Evolutionary conservation across 1,139 yeast species (phyloP).

Genomic region (Torulaspora globosa): DNA sequence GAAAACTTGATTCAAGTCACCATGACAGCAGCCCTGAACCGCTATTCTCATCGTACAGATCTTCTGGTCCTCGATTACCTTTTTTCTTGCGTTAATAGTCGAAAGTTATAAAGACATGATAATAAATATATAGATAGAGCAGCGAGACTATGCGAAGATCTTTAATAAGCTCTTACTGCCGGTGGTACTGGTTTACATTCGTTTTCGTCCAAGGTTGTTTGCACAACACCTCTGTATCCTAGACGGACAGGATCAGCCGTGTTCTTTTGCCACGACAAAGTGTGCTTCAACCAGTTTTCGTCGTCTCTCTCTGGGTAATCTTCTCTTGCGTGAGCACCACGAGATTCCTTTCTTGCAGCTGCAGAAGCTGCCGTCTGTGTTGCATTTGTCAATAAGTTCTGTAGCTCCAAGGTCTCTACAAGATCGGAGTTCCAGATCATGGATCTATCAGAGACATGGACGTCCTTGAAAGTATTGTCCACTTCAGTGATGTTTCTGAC

Average conservation of each 20-base stretch:
- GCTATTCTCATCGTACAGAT: slow-evolving; percentile 45
- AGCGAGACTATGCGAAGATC: background rate
- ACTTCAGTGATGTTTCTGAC: slow-evolving; percentile 72
- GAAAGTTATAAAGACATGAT: slow-evolving; percentile 12
- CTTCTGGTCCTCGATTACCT: background rate
- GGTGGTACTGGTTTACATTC: slow-evolving; percentile 98
- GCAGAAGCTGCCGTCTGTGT: slow-evolving; percentile 94
- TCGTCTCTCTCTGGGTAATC: slow-evolving; percentile 96
- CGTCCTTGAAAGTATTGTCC: slow-evolving; percentile 66
- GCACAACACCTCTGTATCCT: slow-evolving; percentile 83
- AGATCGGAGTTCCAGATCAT: slow-evolving; percentile 99
- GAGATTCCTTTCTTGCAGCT: slow-evolving; percentile 91
- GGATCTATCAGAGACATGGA: slow-evolving; percentile 89
- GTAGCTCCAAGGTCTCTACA: slow-evolving; percentile 93
- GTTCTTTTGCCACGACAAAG: slow-evolving; percentile 81
- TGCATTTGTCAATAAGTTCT: slow-evolving; percentile 95
- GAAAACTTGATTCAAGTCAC: slow-evolving; percentile 66
- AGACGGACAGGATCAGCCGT: slow-evolving; percentile 70
- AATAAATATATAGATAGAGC: slow-evolving; percentile 9
- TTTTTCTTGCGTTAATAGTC: slow-evolving; percentile 1
- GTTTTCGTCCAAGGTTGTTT: slow-evolving; percentile 77
- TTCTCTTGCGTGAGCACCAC: slow-evolving; percentile 99
- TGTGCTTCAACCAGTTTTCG: slow-evolving; percentile 95
- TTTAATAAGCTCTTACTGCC: slow-evolving; percentile 84
- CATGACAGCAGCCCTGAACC: slow-evolving; percentile 93